Evolutionary conservation across 352 stramenopile genomes (phyloP).

Genomic region (Paralagenidium karlingii): DNA sequence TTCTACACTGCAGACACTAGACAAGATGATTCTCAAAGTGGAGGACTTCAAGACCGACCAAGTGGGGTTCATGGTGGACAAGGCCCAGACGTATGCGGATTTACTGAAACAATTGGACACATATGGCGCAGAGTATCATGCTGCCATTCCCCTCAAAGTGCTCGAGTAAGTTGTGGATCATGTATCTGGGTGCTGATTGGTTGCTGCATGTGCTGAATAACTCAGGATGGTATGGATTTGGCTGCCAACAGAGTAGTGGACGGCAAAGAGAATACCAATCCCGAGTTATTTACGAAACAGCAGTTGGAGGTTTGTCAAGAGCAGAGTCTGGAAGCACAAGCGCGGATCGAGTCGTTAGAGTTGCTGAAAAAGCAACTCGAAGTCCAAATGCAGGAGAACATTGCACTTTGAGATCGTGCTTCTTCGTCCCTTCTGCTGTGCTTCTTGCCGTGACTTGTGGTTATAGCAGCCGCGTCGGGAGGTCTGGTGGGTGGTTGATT

Average conservation of each 20-base stretch:
- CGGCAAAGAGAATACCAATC: conserved; percentile 34
- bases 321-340: conserved; percentile 26
- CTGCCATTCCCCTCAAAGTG: conserved; percentile 44
- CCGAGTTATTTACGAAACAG: conserved; percentile 48
- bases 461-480: too few species aligned
- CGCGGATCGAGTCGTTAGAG: conserved; percentile 35
- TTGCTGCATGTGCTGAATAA: not conserved
- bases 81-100: conserved; percentile 45
- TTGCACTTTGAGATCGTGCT: too few species aligned
- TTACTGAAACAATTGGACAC: conserved; percentile 35
- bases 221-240: not conserved
- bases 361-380: conserved; percentile 38
- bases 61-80: conserved; percentile 39
- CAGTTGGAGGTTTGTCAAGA: conserved; percentile 51
- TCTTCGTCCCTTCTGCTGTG: too few species aligned
- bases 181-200: not conserved
- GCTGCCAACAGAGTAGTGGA: conserved; percentile 30
- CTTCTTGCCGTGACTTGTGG: too few species aligned
- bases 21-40: conserved; percentile 43
- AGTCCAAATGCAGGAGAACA: conserved; percentile 12
- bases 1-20: conserved; percentile 44
- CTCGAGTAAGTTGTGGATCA: conserved; percentile 21
- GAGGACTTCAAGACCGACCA: conserved; percentile 51
- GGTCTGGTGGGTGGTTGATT: too few species aligned
- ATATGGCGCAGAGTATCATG: conserved; percentile 26